Base-by-base conservation (phyloP, 352 stramenopile genomes). In the Globisporangium paddicum region DNA sequence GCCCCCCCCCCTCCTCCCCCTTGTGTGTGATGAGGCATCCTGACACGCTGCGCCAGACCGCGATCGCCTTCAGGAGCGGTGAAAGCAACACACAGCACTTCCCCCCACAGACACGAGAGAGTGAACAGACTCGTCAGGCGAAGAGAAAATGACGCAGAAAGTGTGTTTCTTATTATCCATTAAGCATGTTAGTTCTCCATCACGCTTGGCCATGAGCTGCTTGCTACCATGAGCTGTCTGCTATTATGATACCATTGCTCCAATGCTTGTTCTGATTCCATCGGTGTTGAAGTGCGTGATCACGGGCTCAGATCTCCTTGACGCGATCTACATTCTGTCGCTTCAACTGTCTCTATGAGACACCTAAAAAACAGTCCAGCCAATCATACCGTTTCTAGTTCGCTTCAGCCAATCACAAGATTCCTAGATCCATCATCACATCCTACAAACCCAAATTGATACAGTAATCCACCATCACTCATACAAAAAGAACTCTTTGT, bases 401-500 rank as follows among this genome's bases (percentile, higher is more conserved):
- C 5, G 3, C 10, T 54, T 16, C 45, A 45, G 18, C 47, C 47
- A 53, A 38, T 53, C 47, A 28, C 13, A 53, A 10, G 14, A 2
- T 28, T 53, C 19, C 47, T 41, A 53, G 7, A 53, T 9, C 3
- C 14, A 16, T 53, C 32, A 9, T 35, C 13, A 4, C 18, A 14
- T 26, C 14, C n/a, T 32, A 50, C 18, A 50, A 32, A 47, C 41
- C n/a, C 44, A 25, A 11, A 4, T 7, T 55, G 34, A 56, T 56
- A 21, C 34, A 23, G 50, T 46, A 56, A 56, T 56, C 50, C 0
- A 56, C 50, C 50, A 56, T 37, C 50, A 56, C 50, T 56, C 34
- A 46, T 6, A 1, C 28, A 32, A 14, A 32, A 23, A 16, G 16
- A 13, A 6, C 21, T 26, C 4, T 2, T 42, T 13, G 50, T 56